Evolutionary conservation across 306 rosid species (phyloP), one percentile per base, ranked within the genome.

Genomic region (Senna tora): DNA sequence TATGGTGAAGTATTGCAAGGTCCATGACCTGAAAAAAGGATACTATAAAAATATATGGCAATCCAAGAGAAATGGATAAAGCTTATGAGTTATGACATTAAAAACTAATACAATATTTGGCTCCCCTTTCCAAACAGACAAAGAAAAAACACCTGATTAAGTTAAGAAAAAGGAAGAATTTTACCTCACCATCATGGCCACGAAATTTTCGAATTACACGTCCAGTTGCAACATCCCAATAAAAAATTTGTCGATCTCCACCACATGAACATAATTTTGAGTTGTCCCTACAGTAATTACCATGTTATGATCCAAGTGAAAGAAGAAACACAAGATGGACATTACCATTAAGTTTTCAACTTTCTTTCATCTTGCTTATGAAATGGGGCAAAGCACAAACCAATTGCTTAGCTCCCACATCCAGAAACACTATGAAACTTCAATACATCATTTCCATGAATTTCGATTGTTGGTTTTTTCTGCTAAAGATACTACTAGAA

Each of bases 141-240:
- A 36, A 36, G 5, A 3, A 36, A 36, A 36, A 36, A 36, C 38
- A 36, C 8, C 39, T 39, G 15, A 22, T 7, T 28, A 7, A 46
- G 9, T 25, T 5, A 28, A 66, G 56, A 42, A 9, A 9, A 11
- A 63, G 16, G 32, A 47, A 47, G 25, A 54, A 58, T 57, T 67
- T 34, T 54, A 86, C 85, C 87, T 87, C 97, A 69, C 97, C 79
- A 71, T 89, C 96, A 80, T 94, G 98, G 33, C 97, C 97, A 33
- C 90, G 91, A 39, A 94, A 91, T 72, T 91, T 94, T 64, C 95
- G 85, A 55, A 94, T 91, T 7, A 94, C 99, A 56, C 89, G 88
- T 9, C 91, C 92, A 0, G 90, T 81, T 21, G 97, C 81, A 30
- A 94, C 98, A 82, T 94, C 97, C 98, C 95, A 94, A 43, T 87